Percentiles rank a stretch among this genome's conserved stretches.
phyloP scores from a whole-genome alignment of 2,329 filamentous ascomycete species.

The Aspergillus vadensis region DNA sequence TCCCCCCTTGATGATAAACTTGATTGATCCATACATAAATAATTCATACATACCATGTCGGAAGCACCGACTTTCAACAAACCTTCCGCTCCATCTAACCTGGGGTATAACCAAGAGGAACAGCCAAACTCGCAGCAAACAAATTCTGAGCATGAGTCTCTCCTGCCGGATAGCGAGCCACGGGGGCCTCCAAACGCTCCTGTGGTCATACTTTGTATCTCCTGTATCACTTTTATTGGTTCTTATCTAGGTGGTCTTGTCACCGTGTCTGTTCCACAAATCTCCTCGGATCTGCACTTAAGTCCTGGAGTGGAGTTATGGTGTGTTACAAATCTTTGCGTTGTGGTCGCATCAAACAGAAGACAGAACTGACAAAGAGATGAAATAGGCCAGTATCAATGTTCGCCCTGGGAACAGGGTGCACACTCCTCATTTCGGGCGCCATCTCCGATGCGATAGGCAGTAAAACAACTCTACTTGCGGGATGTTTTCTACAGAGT shows the following conservation, averaged over 20 bases:
- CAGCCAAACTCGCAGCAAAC: not conserved
- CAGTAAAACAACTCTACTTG: constrained; percentile 46
- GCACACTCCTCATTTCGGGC: constrained; percentile 47
- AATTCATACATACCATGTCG: too few relatives aligned
- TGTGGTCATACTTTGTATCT: constrained; percentile 45
- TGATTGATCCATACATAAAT: too few relatives aligned
- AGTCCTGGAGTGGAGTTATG: constrained; percentile 4
- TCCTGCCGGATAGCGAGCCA: not conserved
- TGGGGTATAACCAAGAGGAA: not conserved
- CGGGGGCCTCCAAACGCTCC: not conserved
- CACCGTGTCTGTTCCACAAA: constrained; percentile 1
- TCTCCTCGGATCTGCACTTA: not conserved
- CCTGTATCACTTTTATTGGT: constrained; percentile 45
- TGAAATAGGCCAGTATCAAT: constrained; percentile 44
- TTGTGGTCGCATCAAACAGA: not conserved
- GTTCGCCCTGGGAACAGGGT: constrained; percentile 29
- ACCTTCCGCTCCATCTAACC: too few relatives aligned
- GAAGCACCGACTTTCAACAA: too few relatives aligned
- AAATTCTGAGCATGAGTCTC: not conserved
- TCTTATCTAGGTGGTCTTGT: constrained; percentile 35
- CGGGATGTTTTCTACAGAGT: constrained; percentile 46
- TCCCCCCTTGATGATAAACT: too few relatives aligned
- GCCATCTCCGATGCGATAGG: constrained; percentile 53
- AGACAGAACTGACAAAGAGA: not conserved
- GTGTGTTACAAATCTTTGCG: not conserved